Base-by-base conservation (phyloP, 305 asterid genomes). In the Fraxinus baroniana region DNA sequence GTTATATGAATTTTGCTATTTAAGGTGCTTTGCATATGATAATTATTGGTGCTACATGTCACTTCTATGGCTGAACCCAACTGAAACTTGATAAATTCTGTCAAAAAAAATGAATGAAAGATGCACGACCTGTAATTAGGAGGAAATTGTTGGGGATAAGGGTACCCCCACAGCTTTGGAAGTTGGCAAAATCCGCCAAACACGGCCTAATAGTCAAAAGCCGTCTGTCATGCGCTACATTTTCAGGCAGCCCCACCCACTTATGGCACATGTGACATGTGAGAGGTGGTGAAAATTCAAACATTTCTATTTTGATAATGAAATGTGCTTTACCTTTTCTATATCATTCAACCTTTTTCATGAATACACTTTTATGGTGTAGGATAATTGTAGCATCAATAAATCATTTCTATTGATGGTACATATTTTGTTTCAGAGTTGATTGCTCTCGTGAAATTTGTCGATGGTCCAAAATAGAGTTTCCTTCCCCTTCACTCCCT, bases 121-220 rank as follows among this genome's bases (percentile, higher is more conserved):
- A 41, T 41, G 49, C 15, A 9, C 15, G 49, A 41, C 4, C 49
- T 9, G 49, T 41, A 77, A 24, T 9, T n/a, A 0, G 17, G 26
- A 62, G 62, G 75, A 66, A 30, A 26, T 32, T 12, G 10, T 13
- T 36, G 18, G 52, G 68, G 28, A 74, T 10, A 24, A 41, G 24
- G 28, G 4, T 18, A 6, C 49, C 77, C 83, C 86, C 79, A 76
- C 78, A 62, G 3, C 44, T 37, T 52, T 70, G 78, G 78, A 86
- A 81, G 83, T 18, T 44, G 81, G 81, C 80, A 83, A 87, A 82
- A 57, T 76, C 71, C 33, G 78, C 81, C 81, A 88, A 87, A 85
- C 83, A 83, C 76, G 82, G 85, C 73, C 79, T 80, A 84, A 80
- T 86, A n/a, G 62, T 78, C 86, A 86, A 80, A 86, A 86, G 84